A percentile compares a stretch with the other conserved stretches of the same genome.
phyloP scores from a whole-genome alignment of 1,139 yeast species.

The Protomyces gravidus region DNA sequence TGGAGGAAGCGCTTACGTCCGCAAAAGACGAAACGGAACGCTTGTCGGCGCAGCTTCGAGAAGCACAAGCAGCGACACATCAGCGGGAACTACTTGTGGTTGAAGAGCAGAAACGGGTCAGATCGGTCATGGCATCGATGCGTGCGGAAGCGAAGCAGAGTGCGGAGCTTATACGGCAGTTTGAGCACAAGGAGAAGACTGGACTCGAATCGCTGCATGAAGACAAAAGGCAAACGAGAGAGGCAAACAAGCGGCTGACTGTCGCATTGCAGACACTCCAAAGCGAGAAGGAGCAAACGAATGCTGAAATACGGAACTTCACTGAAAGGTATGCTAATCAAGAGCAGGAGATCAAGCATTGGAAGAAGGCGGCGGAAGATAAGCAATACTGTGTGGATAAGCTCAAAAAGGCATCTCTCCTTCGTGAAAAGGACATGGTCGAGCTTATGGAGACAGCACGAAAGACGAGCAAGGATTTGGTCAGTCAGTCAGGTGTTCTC shows the following conservation, averaged over 20 bases:
- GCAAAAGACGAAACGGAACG: neutral
- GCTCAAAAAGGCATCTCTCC: neutral
- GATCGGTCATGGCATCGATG: neutral
- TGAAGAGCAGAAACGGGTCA: constrained; percentile 3
- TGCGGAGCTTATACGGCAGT: neutral
- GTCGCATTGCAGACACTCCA: too few relatives aligned
- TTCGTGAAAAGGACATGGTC: neutral
- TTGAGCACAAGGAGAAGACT: neutral
- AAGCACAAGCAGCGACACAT: constrained; percentile 2
- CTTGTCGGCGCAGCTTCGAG: neutral
- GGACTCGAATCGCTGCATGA: neutral
- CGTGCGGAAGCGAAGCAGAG: neutral
- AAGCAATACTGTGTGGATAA: too few relatives aligned
- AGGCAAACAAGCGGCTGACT: neutral
- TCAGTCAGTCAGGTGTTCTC: too few relatives aligned
- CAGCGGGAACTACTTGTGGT: constrained; percentile 2
- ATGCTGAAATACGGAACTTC: neutral
- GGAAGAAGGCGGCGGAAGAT: neutral
- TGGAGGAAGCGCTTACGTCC: neutral
- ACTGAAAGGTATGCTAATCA: neutral
- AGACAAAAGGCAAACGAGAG: neutral
- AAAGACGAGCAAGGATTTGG: neutral
- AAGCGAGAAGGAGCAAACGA: too few relatives aligned
- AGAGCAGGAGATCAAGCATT: too few relatives aligned
- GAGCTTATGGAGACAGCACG: neutral